These are phyloP conservation scores for Xerocomellus amylosporus DNA, from an alignment of 768 basidiomycete genomes.

Conservation along the genomic window DNA sequence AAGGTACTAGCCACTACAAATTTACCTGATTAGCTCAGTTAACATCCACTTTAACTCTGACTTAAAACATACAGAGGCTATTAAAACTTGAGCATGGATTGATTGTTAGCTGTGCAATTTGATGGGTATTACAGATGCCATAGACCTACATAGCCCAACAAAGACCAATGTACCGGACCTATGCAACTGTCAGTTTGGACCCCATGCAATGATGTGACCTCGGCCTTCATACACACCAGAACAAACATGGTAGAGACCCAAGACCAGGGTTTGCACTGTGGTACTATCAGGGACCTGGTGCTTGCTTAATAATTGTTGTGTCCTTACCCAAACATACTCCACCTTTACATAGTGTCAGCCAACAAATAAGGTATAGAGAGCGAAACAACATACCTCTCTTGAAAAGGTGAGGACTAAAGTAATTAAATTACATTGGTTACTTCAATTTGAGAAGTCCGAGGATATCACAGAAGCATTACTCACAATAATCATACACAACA, in stretches of 20 bases:
- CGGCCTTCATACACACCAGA: not conserved
- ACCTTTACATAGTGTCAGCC: not conserved
- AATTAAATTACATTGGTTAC: not conserved
- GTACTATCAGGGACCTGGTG: not conserved
- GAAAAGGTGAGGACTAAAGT: not conserved
- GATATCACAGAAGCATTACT: not conserved
- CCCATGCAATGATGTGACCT: too few relatives aligned
- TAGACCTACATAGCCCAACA: not conserved
- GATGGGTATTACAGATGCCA: too few relatives aligned
- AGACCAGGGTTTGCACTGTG: not conserved
- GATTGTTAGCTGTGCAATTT: not conserved
- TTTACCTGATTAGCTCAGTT: not conserved
- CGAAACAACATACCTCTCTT: not conserved
- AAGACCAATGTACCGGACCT: slow-evolving; percentile 1
- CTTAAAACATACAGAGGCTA: not conserved
- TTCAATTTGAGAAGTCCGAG: too few relatives aligned
- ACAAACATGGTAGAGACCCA: not conserved
- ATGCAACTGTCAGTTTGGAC: not conserved
- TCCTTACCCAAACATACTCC: not conserved
- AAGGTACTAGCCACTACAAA: not conserved
- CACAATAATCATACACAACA: not conserved
- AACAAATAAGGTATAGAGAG: not conserved
- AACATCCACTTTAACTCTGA: not conserved
- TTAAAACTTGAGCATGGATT: not conserved
- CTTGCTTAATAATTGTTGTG: too few relatives aligned